phyloP scores from a whole-genome alignment of 441 rosid genomes.

The Melastoma candidum region DNA sequence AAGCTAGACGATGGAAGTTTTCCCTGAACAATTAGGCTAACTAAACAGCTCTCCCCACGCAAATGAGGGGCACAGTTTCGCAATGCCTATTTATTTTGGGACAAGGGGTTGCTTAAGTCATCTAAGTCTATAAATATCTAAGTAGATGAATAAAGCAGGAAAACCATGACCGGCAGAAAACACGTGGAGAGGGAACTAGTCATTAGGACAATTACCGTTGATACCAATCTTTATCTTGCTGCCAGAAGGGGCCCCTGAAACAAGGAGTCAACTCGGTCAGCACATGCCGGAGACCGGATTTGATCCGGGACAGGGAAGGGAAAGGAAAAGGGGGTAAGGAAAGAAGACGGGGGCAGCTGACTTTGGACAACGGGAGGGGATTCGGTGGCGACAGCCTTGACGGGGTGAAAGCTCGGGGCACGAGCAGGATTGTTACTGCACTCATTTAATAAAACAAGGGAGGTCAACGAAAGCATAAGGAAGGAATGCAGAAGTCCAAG shows the following conservation, averaged over 20 bases:
- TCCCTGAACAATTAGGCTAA: no score
- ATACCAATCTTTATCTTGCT: slow-evolving; percentile 77
- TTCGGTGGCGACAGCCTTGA: slow-evolving; percentile 74
- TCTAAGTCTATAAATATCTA: not conserved
- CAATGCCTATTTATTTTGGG: no score
- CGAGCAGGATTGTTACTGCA: slow-evolving; percentile 29
- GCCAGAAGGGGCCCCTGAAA: slow-evolving; percentile 36
- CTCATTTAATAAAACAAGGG: not conserved
- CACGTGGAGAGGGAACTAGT: not conserved
- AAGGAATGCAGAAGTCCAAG: not conserved
- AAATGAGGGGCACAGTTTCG: no score
- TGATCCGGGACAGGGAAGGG: not conserved
- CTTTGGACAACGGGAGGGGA: slow-evolving; percentile 52
- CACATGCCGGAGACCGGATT: slow-evolving; percentile 8
- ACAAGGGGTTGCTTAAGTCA: not conserved
- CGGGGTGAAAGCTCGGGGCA: slow-evolving; percentile 39
- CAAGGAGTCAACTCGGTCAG: slow-evolving; percentile 13
- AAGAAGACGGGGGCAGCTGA: slow-evolving; percentile 22
- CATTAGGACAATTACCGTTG: slow-evolving; percentile 47
- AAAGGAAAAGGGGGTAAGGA: not conserved
- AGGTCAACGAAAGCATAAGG: slow-evolving; percentile 1
- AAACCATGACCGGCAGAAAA: slow-evolving; percentile 1
- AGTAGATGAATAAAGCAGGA: not conserved
- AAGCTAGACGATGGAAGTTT: no score
- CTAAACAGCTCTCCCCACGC: no score